Percentiles rank a stretch among this genome's conserved stretches.
These are phyloP conservation scores for Clitopilus hobsonii DNA, from an alignment of 768 basidiomycete genomes.

Conservation along the genomic window DNA sequence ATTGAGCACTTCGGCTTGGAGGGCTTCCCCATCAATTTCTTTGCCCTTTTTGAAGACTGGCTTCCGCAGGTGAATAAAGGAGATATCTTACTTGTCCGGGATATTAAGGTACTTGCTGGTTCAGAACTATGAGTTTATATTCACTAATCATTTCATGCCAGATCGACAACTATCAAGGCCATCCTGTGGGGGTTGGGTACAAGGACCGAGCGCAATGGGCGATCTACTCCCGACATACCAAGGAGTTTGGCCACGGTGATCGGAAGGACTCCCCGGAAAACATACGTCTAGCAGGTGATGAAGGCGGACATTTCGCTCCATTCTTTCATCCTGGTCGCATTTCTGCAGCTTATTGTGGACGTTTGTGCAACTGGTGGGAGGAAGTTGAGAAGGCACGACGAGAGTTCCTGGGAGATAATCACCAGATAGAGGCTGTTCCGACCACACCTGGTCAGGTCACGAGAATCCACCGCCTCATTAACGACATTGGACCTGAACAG, in stretches of 20 bases:
- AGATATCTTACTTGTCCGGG: slow-evolving; percentile 46
- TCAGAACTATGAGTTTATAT: background rate
- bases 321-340: slow-evolving; percentile 35
- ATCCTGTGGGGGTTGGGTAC: slow-evolving; percentile 38
- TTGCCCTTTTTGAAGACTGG: slow-evolving; percentile 43
- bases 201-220: slow-evolving; percentile 49
- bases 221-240: slow-evolving; percentile 37
- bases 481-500: slow-evolving; percentile 41
- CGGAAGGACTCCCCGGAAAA: slow-evolving; percentile 30
- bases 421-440: slow-evolving; percentile 15
- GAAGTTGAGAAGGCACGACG: slow-evolving; percentile 19
- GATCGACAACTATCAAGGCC: slow-evolving; percentile 27
- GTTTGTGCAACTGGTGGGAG: slow-evolving; percentile 50
- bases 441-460: slow-evolving; percentile 7
- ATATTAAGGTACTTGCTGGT: slow-evolving; percentile 38
- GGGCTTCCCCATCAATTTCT: slow-evolving; percentile 42
- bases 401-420: slow-evolving; percentile 6
- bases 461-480: slow-evolving; percentile 42
- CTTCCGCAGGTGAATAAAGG: slow-evolving; percentile 44
- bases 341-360: slow-evolving; percentile 38
- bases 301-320: slow-evolving; percentile 36
- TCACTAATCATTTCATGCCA: slow-evolving; percentile 10
- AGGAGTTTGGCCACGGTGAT: slow-evolving; percentile 32
- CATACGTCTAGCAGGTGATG: slow-evolving; percentile 27
- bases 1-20: slow-evolving; percentile 17